A percentile compares a stretch with the other conserved stretches of the same genome.
Conservation (phyloP, 129 eudicot genomes). For the Flaveria brownii region DNA sequence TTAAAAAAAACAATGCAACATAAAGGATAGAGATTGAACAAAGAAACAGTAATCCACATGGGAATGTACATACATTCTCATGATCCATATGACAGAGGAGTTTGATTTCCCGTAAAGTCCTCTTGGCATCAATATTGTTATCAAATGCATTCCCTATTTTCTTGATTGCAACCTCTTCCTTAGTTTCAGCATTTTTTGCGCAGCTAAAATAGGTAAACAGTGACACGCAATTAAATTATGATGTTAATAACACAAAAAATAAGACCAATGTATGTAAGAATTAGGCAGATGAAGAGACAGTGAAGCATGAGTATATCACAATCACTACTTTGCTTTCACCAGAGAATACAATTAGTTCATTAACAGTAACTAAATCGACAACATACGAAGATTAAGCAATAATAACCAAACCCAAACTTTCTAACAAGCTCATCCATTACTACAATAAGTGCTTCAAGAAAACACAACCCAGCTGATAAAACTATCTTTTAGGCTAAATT, state of each 20-base stretch:
- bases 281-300: neutral
- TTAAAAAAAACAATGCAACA: neutral
- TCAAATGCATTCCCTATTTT: constrained; percentile 78
- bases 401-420: neutral
- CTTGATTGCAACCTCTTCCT: constrained; percentile 84
- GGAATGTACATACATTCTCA: constrained; percentile 58
- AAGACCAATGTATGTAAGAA: neutral
- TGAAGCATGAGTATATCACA: neutral
- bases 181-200: constrained; percentile 70
- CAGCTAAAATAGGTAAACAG: constrained; percentile 44
- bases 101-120: constrained; percentile 85
- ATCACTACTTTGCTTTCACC: constrained; percentile 7
- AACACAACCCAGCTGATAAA: neutral
- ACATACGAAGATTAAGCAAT: neutral
- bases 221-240: neutral
- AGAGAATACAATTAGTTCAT: neutral
- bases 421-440: neutral
- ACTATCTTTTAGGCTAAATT: neutral
- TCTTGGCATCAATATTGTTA: constrained; percentile 80
- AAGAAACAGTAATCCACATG: constrained; percentile 1
- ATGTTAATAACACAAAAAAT: neutral
- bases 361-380: neutral
- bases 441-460: neutral
- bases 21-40: neutral
- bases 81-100: constrained; percentile 86